Percentiles rank a stretch among this genome's conserved stretches.
These are phyloP conservation scores for Volvariella surrecta DNA, from an alignment of 1,284 basidiomycete genomes.

Conservation along the genomic window DNA sequence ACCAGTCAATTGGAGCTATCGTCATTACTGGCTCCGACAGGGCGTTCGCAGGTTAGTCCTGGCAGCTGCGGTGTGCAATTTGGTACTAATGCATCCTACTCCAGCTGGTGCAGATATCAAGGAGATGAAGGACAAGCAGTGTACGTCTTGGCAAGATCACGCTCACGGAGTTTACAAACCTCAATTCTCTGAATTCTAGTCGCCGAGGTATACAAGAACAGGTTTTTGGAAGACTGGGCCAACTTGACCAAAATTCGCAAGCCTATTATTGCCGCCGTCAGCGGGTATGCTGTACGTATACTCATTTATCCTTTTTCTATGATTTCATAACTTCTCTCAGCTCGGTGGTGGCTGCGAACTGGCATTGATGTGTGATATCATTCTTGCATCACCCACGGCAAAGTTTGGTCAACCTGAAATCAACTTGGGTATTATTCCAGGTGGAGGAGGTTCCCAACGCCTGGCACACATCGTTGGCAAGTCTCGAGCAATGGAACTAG, in stretches of 20 bases:
- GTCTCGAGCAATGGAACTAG: constrained; percentile 92
- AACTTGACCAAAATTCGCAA: constrained; percentile 74
- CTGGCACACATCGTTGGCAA: constrained; percentile 87
- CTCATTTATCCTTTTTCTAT: background rate
- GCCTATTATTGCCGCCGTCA: constrained; percentile 94
- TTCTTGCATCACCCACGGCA: constrained; percentile 90
- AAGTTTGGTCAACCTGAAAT: constrained; percentile 97
- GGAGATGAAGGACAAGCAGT: constrained; percentile 90
- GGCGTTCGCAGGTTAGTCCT: constrained; percentile 77
- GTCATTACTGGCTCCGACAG: constrained; percentile 91
- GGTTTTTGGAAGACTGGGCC: constrained; percentile 89
- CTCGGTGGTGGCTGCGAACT: constrained; percentile 97
- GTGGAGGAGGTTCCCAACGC: constrained; percentile 79
- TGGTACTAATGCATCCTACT: constrained; percentile 2
- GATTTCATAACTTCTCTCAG: constrained; percentile 25
- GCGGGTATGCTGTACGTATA: constrained; percentile 81
- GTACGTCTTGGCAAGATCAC: constrained; percentile 33
- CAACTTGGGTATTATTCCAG: constrained; percentile 94
- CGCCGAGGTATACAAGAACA: constrained; percentile 80
- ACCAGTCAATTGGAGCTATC: constrained; percentile 72
- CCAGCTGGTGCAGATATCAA: constrained; percentile 86
- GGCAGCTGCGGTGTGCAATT: constrained; percentile 1
- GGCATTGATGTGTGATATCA: constrained; percentile 95
- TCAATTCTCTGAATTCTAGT: too few species aligned
- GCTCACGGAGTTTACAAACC: constrained; percentile 1